phyloP scores from a whole-genome alignment of 345 rosid genomes.

The Geranium brycei region DNA sequence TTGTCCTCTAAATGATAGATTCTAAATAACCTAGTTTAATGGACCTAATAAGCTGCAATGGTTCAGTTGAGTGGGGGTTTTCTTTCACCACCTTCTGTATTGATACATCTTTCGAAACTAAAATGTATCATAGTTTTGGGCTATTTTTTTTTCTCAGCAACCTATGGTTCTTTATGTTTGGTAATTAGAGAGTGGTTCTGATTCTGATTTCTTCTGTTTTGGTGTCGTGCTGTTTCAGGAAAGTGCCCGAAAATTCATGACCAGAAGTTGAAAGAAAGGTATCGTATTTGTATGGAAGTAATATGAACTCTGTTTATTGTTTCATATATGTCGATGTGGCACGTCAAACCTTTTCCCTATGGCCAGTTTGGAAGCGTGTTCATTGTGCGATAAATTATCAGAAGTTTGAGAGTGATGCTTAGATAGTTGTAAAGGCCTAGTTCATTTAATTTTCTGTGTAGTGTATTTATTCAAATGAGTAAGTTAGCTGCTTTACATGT shows the following conservation, averaged over 20 bases:
- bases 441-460: not conserved
- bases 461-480: not conserved
- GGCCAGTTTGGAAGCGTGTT: not conserved
- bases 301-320: not conserved
- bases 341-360: not conserved
- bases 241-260: constrained; percentile 86
- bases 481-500: constrained; percentile 12
- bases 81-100: not conserved
- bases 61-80: not conserved
- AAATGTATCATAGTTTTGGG: not conserved
- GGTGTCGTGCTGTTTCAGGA: constrained; percentile 31
- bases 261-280: constrained; percentile 91
- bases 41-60: not conserved
- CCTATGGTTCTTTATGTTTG: not conserved
- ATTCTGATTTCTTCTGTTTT: constrained; percentile 7
- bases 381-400: not conserved
- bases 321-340: not conserved
- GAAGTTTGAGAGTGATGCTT: not conserved
- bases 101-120: not conserved
- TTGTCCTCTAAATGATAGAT: not conserved
- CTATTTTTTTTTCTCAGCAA: not conserved
- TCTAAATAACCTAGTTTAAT: not conserved
- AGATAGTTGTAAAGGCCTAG: not conserved
- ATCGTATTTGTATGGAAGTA: constrained; percentile 10
- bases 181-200: constrained; percentile 2